Percentiles rank a stretch among this genome's conserved stretches.
Evolutionary conservation across 257 asterid species (phyloP).

Genomic region (Solanum virginianum): DNA sequence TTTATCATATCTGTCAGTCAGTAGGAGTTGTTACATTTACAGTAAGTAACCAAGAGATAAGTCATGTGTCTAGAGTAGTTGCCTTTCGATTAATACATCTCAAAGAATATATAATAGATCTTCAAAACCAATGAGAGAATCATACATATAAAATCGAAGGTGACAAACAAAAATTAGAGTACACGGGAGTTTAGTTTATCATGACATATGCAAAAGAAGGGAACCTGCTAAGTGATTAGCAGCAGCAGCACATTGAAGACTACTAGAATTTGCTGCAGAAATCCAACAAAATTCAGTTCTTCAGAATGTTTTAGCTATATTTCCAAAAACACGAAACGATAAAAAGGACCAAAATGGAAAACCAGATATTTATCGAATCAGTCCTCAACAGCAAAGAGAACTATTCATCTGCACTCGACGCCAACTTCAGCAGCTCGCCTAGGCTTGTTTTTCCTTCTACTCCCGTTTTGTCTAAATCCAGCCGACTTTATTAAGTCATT

Average conservation of each 20-base stretch:
- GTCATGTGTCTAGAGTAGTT: neutral
- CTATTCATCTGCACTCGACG: constrained; percentile 54
- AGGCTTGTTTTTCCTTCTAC: constrained; percentile 85
- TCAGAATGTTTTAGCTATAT: neutral
- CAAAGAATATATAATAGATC: neutral
- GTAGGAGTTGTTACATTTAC: neutral
- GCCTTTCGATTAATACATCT: neutral
- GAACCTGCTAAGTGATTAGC: neutral
- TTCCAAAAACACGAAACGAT: neutral
- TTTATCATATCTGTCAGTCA: neutral
- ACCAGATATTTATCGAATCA: neutral
- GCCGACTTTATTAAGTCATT: constrained; percentile 27
- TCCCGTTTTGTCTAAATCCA: constrained; percentile 60
- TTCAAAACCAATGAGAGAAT: neutral
- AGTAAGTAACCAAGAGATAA: neutral
- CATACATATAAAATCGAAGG: neutral
- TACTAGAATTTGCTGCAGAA: neutral
- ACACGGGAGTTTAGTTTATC: neutral
- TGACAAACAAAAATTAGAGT: neutral
- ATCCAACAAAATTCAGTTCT: neutral
- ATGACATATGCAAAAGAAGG: neutral
- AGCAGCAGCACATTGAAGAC: neutral
- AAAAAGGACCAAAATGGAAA: neutral
- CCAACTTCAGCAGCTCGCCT: constrained; percentile 93
- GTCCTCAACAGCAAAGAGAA: neutral